Conservation (phyloP, 768 basidiomycete species). For the Chalciporus sphaerocephalus region DNA sequence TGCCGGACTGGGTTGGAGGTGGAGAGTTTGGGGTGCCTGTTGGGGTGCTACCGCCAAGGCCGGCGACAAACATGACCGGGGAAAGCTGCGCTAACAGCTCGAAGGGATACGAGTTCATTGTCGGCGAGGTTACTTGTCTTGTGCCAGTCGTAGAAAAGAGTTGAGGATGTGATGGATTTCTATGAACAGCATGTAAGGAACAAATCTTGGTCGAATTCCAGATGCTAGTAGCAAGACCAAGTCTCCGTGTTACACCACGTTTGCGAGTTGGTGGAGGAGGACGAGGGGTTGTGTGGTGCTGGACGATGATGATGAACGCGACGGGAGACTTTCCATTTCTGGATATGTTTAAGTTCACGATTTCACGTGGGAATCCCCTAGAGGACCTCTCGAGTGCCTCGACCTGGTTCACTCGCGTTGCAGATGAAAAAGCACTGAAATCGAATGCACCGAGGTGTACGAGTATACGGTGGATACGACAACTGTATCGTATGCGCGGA, state of each 20-base stretch:
- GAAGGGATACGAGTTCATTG: constrained; percentile 90
- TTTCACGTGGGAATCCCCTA: too few relatives aligned
- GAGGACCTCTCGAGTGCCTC: too few relatives aligned
- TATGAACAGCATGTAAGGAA: not conserved
- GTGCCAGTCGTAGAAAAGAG: too few relatives aligned
- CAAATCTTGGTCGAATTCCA: not conserved
- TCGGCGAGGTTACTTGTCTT: not conserved
- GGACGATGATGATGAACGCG: too few relatives aligned
- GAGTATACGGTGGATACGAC: too few relatives aligned
- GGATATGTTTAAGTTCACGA: not conserved
- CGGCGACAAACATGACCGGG: constrained; percentile 94
- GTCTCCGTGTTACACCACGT: too few relatives aligned
- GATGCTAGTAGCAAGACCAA: not conserved
- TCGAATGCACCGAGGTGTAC: too few relatives aligned
- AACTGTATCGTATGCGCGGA: too few relatives aligned
- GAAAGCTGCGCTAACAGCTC: constrained; percentile 86
- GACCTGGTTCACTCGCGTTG: too few relatives aligned
- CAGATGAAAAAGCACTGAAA: too few relatives aligned
- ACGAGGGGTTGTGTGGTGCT: not conserved
- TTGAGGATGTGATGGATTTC: not conserved
- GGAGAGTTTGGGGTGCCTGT: constrained; percentile 4
- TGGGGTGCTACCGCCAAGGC: constrained; percentile 47
- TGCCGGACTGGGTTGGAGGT: constrained; percentile 11
- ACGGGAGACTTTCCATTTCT: not conserved
- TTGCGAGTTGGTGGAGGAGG: not conserved